Evolutionary conservation across 768 basidiomycete genomes (phyloP).

Genomic region (Termitomyces sp.): DNA sequence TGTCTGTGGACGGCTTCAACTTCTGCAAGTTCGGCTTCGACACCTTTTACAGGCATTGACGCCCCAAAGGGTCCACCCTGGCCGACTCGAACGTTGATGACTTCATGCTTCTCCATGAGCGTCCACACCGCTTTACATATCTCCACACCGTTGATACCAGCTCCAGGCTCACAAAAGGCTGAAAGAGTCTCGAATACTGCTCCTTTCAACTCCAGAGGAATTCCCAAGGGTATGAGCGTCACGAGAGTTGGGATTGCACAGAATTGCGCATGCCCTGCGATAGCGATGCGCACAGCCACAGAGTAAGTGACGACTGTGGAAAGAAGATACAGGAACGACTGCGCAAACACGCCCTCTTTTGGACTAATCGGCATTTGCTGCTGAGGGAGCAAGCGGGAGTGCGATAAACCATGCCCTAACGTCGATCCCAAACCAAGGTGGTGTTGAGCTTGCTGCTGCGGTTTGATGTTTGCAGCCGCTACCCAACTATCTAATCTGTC

Average conservation of each 20-base stretch:
- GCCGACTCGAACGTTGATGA: conserved; percentile 67
- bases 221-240: conserved; percentile 69
- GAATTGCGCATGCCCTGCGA: conserved; percentile 74
- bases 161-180: conserved; percentile 81
- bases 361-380: conserved; percentile 52
- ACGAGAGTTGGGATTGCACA: conserved; percentile 80
- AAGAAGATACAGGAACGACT: conserved; percentile 78
- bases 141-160: conserved; percentile 68
- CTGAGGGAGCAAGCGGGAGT: conserved; percentile 38
- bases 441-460: conserved; percentile 34
- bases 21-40: conserved; percentile 85
- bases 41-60: conserved; percentile 62
- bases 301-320: conserved; percentile 74
- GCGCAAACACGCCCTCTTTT: conserved; percentile 75
- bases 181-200: conserved; percentile 77
- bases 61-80: conserved; percentile 35
- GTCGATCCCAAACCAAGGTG: conserved; percentile 15
- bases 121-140: conserved; percentile 82
- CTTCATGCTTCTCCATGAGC: conserved; percentile 79
- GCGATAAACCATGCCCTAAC: conserved; percentile 25
- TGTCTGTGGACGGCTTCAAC: conserved; percentile 74
- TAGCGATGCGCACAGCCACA: conserved; percentile 71
- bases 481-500: conserved; percentile 74
- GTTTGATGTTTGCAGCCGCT: conserved; percentile 43
- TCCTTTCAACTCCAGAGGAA: conserved; percentile 91